Base-by-base conservation (phyloP, 495 filamentous ascomycete genomes). In the Penicillium cataractarum region DNA sequence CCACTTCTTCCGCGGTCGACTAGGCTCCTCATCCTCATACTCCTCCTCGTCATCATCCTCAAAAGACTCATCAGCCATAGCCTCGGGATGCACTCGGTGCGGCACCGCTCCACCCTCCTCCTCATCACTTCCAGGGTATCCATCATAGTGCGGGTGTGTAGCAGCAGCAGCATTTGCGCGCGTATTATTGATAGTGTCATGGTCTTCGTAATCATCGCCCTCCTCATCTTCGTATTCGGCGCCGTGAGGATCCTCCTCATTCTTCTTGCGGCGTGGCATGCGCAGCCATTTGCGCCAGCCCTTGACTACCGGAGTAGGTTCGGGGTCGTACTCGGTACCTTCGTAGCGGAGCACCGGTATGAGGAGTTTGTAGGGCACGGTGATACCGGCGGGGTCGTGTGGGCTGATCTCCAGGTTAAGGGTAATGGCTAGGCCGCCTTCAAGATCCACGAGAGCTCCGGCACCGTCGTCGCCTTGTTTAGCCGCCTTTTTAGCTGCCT, bases 341-440 rank as follows among this genome's bases (percentile, higher is more conserved):
- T 82, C 75, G 65, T 86, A 87, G 57, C 74, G 74, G 27, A 99
- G 78, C 57, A 85, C 85, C 7, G 95, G 95, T 12, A 99, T 89
- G 0, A 97, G 83, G 26, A 98, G 74, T 22, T 93, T 83, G 72
- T 99, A 99, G 32, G 92, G 90, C 48, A 86, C 84, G 3, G 95
- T 99, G 65, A 89, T 90, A n/a, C 95, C 96, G 0, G 89, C 84
- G 0, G 96, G 95, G 67, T 98, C 92, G 60, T 85, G 84, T 29
- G 89, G 86, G 65, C 86, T 90, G 64, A 97, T 85, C 77, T 99
- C 95, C 66, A 95, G 85, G 65, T 96, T 94, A 29, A 99, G 74
- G 10, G 83, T 88, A 29, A 99, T 86, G 55, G 97, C 92, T 24
- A 99, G 79, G 3, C 92, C 93, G 44, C 87, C 87, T 63, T 91